phyloP scores from a whole-genome alignment of 306 rosid genomes.

The Cicer judaicum region DNA sequence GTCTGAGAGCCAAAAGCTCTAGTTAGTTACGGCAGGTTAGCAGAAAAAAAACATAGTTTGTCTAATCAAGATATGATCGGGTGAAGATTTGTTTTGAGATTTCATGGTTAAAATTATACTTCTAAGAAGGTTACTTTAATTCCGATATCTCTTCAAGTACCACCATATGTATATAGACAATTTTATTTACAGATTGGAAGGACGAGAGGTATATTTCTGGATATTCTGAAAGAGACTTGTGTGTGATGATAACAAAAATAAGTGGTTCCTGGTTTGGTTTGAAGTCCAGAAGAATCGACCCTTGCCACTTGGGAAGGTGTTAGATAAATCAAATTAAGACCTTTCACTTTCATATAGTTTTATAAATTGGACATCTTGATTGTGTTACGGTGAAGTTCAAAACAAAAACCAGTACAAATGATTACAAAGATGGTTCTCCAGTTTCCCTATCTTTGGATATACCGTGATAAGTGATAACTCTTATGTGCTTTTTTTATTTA shows the following conservation, averaged over 20 bases:
- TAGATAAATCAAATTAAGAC: not conserved
- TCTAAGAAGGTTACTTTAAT: not conserved
- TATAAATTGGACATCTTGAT: not conserved
- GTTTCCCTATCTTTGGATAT: not conserved
- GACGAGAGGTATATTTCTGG: too few relatives aligned
- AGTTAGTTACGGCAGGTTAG: not conserved
- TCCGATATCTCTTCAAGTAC: not conserved
- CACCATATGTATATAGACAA: not conserved
- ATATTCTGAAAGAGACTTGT: not conserved
- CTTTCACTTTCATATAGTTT: not conserved
- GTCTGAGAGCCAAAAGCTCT: not conserved
- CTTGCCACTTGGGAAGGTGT: not conserved
- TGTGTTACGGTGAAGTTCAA: not conserved
- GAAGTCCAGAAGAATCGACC: not conserved
- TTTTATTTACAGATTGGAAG: not conserved
- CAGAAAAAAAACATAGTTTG: not conserved
- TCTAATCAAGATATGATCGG: not conserved
- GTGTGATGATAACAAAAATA: not conserved
- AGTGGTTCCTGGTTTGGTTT: slow-evolving; percentile 3
- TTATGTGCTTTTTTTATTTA: not conserved
- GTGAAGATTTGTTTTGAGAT: not conserved
- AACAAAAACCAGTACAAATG: not conserved
- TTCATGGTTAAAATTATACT: not conserved
- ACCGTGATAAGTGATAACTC: not conserved
- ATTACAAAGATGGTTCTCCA: not conserved